Base-by-base conservation (phyloP, 352 stramenopile genomes). In the Globisporangium yorkense region DNA sequence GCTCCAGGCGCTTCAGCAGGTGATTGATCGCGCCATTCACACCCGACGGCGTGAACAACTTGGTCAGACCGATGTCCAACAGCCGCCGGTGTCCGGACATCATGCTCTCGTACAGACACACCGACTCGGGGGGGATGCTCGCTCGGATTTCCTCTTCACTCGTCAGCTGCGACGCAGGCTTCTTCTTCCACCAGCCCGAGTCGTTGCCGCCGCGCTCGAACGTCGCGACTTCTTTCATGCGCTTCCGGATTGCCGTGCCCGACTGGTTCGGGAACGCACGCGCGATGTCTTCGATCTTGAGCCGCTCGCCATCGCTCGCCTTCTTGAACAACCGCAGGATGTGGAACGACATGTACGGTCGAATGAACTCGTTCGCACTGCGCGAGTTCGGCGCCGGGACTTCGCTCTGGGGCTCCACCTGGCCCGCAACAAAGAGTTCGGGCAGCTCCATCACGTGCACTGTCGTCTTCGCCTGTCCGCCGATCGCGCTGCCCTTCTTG, bases 41-140 rank as follows among this genome's bases (percentile, higher is more conserved):
- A 47, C 80, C 80, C 10, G 73, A 80, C 27, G 80, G 75, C 7
- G 78, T 88, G n/a, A 91, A 90, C 9, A 87, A 61, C 58, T 92
- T 94, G 15, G 82, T 91, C 24, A 94, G 44, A 16, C 82, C 84
- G 56, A 88, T 88, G 65, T 94, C 84, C 35, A 92, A 56, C 6
- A 94, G 69, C 16, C 79, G 71, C 20, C 83, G 65, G 54, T 94
- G 82, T n/a, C 84, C 84, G 31, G 81, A 82, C 84, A 94, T 94
- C 82, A 92, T 92, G 40, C 80, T 92, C 62, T 94, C 84, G 59
- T 94, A 91, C 29, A 94, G 68, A 56, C 84, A 94, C 16, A 94
- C 84, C 24, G 75, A 87, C 58, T 94, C 84, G 15, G 84, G 84
- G 2, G 76, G 75, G 50, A 94, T 87, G 45, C 68, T 89, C 2